Conservation (phyloP, 225 moss, liverwort and hornwort genomes). For the Neckera pumila region DNA sequence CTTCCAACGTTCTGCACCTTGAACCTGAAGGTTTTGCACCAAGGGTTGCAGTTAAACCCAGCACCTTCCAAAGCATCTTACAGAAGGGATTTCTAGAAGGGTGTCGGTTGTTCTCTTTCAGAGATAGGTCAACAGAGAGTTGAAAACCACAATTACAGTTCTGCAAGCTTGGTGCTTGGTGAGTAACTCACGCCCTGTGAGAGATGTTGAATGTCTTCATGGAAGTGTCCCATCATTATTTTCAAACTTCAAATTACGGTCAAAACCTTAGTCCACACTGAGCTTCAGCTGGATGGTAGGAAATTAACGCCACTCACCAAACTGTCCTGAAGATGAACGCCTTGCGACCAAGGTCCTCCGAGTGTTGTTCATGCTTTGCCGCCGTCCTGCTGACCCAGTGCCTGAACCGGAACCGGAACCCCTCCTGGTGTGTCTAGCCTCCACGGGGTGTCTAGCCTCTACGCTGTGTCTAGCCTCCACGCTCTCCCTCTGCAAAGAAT, state of each 20-base stretch:
- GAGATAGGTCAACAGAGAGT: not conserved
- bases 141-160: not conserved
- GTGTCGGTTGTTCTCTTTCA: not conserved
- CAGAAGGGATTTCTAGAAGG: not conserved
- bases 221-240: not conserved
- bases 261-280: not conserved
- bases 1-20: not conserved
- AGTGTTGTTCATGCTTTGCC: conserved; percentile 5
- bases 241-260: not conserved
- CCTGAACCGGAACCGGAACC: conserved; percentile 9
- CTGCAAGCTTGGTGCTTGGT: not conserved
- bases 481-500: conserved; percentile 7
- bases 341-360: conserved; percentile 1
- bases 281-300: not conserved
- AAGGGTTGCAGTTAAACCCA: not conserved
- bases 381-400: conserved; percentile 3
- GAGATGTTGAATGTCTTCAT: not conserved
- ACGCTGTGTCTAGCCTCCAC: not conserved
- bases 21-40: not conserved
- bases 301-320: conserved; percentile 1
- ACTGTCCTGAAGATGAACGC: conserved; percentile 8
- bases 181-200: not conserved
- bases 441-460: not conserved
- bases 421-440: not conserved
- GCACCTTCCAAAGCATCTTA: not conserved